These are phyloP conservation scores for Ganoderma lucidum DNA, from an alignment of 1,284 basidiomycete species.

Conservation along the genomic window DNA sequence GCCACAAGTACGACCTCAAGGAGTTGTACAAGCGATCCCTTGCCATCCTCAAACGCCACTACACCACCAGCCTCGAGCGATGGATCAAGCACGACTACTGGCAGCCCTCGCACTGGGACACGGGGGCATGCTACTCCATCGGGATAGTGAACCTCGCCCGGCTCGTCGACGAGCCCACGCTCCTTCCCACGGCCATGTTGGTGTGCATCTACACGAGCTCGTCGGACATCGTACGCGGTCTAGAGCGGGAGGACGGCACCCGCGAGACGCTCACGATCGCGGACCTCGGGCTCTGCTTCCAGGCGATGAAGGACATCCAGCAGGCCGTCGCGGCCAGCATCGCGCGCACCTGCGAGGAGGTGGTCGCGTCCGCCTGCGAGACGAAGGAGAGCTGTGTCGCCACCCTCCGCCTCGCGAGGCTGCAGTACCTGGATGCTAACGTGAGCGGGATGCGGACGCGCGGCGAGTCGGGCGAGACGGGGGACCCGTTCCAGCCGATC, in stretches of 20 bases:
- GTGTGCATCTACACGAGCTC: not conserved
- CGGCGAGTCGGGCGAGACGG: too few relatives aligned
- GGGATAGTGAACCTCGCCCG: constrained; percentile 24
- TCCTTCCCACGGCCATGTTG: constrained; percentile 18
- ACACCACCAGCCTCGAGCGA: constrained; percentile 6
- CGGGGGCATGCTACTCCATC: not conserved
- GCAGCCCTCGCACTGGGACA: not conserved
- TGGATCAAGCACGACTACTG: not conserved
- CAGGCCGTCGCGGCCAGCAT: not conserved
- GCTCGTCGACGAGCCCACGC: not conserved
- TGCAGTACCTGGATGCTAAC: not conserved
- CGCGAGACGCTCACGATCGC: constrained; percentile 9
- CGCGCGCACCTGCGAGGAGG: too few relatives aligned
- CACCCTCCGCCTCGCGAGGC: too few relatives aligned
- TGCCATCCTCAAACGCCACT: constrained; percentile 8
- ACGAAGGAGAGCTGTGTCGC: not conserved
- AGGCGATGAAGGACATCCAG: not conserved
- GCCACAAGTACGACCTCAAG: constrained; percentile 11
- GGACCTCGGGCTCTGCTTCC: constrained; percentile 15
- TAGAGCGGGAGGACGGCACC: constrained; percentile 12
- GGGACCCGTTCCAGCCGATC: too few relatives aligned
- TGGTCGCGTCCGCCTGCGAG: not conserved
- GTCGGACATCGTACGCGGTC: constrained; percentile 1
- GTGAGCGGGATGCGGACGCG: not conserved
- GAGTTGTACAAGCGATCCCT: not conserved